Conservation (phyloP, 1,284 basidiomycete species). For the Microbotryum saponariae region DNA sequence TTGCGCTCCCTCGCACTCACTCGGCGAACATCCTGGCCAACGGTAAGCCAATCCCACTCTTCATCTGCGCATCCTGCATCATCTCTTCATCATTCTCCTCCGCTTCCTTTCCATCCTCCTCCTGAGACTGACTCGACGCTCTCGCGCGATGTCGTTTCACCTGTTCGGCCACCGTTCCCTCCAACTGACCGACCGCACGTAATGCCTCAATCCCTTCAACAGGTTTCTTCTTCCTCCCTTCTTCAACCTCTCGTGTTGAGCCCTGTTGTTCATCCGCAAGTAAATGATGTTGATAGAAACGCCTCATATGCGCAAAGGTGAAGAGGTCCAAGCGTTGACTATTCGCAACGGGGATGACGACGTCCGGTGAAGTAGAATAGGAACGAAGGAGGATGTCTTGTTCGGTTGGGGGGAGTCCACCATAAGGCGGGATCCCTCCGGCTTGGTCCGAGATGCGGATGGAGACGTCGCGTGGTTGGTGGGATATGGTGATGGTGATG, state of each 20-base stretch:
- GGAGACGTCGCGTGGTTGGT: slow-evolving; percentile 60
- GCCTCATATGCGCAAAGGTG: slow-evolving; percentile 30
- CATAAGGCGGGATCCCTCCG: slow-evolving; percentile 32
- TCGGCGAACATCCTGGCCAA: slow-evolving; percentile 35
- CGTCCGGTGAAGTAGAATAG: slow-evolving; percentile 4
- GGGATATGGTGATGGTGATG: slow-evolving; percentile 64
- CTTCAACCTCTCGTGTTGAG: background rate
- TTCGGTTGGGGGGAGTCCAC: slow-evolving; percentile 25
- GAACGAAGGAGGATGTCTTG: slow-evolving; percentile 12
- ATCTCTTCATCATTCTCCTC: slow-evolving; percentile 10
- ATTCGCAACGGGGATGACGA: slow-evolving; percentile 14
- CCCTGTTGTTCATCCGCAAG: background rate
- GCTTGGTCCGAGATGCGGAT: slow-evolving; percentile 78
- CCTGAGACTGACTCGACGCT: background rate
- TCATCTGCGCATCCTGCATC: slow-evolving; percentile 24
- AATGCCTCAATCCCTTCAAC: slow-evolving; percentile 6
- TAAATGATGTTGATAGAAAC: slow-evolving; percentile 28
- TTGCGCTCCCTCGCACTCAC: slow-evolving; percentile 4
- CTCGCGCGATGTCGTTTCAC: background rate
- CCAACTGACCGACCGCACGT: slow-evolving; percentile 3
- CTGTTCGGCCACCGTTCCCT: slow-evolving; percentile 8
- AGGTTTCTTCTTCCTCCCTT: background rate
- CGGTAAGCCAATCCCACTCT: slow-evolving; percentile 32
- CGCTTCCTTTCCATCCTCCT: background rate
- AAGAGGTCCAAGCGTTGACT: slow-evolving; percentile 32